Evolutionary conservation across 805 yeast species (phyloP).

Genomic region (Wickerhamiella siamensis): DNA sequence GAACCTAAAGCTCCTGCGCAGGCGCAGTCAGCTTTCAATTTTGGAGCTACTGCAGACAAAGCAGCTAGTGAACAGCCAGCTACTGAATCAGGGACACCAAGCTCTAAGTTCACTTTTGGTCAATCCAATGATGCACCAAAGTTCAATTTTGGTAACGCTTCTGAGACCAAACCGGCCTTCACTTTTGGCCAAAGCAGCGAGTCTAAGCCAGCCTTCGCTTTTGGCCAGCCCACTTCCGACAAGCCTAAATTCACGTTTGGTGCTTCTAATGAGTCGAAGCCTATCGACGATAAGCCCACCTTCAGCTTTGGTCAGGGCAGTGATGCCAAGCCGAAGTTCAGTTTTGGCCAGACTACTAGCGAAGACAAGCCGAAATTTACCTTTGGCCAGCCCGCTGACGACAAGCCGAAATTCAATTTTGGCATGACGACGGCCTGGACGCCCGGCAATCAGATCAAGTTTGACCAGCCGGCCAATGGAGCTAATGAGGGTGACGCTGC

Average conservation of each 20-base stretch:
- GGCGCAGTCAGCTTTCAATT: conserved; percentile 6
- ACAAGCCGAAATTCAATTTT: conserved; percentile 11
- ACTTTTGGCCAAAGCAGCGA: conserved; percentile 15
- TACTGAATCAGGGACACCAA: no score
- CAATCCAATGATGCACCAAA: conserved; percentile 8
- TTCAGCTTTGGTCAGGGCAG: conserved; percentile 10
- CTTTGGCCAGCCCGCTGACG: conserved; percentile 7
- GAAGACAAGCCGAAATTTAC: conserved; percentile 10
- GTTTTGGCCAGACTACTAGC: conserved; percentile 8
- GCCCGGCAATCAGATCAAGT: conserved; percentile 12
- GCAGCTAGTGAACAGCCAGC: not conserved
- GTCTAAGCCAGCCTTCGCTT: conserved; percentile 13
- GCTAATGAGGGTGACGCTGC: conserved; percentile 27
- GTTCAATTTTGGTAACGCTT: conserved; percentile 17
- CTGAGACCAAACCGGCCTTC: not conserved
- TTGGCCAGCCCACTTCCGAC: conserved; percentile 7
- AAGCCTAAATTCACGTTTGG: conserved; percentile 24
- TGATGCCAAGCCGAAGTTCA: conserved; percentile 11
- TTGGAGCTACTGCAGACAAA: conserved; percentile 1
- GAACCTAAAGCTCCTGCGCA: not conserved
- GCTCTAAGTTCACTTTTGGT: conserved; percentile 9
- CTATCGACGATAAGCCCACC: conserved; percentile 1
- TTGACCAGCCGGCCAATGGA: conserved; percentile 7
- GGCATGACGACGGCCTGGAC: conserved; percentile 13
- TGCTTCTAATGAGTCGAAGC: not conserved